Base-by-base conservation (phyloP, 2,329 filamentous ascomycete genomes). In the Fusarium illudens region DNA sequence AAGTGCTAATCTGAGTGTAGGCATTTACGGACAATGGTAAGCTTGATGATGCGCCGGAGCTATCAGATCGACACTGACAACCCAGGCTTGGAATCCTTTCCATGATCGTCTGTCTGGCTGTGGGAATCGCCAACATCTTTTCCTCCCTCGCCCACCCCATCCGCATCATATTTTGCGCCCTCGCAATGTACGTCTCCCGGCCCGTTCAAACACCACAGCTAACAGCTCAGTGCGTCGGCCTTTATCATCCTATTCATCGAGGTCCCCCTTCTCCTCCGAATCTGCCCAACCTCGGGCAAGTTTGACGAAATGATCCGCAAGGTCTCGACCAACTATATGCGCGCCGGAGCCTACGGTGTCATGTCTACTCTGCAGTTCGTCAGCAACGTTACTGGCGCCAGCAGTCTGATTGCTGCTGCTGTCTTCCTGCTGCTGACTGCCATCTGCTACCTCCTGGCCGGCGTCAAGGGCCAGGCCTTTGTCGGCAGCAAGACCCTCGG, bases 321-420 rank as follows among this genome's bases (percentile, higher is more conserved):
- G 76, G 92, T 99, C 84, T 93, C 93, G 68, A 97, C 94, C 62
- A 98, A 97, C 84, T 98, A 94, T 84, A 96, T 96, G 90, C 94
- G 96, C 81, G 95, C 95, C 19, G 91, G 84, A 60, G 91, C 97
- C 77, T 99, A 99, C 81, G 81, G 82, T 60, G 82, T 88, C 77
- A 95, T 98, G 92, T 92, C 89, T 73, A 76, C 90, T 52, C 79
- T 97, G 46, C 94, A 97, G 80, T 98, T 92, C 88, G 82, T 97
- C 62, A 96, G 93, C 78, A 82, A 94, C 67, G 84, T 92, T 64
- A 75, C 83, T 20, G 78, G 81, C 48, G 78, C 86, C 10, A 92
- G 90, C 52, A 93, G 90, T 76, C 82, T 99, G 79, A 92, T 99
- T 71, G 96, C 92, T 2, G 92, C 93, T 6, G 96, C 92, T 10